Evolutionary conservation across 441 rosid species (phyloP).

Genomic region (Theobroma grandiflorum): DNA sequence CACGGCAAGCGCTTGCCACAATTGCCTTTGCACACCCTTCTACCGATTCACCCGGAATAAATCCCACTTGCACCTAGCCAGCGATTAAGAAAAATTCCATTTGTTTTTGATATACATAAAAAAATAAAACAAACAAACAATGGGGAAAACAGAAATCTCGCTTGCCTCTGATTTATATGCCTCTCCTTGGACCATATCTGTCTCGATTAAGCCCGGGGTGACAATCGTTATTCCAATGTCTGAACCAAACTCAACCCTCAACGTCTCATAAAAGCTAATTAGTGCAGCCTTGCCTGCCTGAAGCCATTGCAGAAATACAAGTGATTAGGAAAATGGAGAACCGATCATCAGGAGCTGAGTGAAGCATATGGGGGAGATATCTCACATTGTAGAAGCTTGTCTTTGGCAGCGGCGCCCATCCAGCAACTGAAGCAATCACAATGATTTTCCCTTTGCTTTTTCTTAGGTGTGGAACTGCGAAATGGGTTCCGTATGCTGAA

Average conservation of each 20-base stretch:
- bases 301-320: neutral
- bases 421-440: slow-evolving; percentile 39
- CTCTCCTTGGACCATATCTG: slow-evolving; percentile 44
- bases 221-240: slow-evolving; percentile 58
- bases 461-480: slow-evolving; percentile 53
- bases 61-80: neutral
- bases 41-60: neutral
- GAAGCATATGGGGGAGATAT: neutral
- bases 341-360: neutral
- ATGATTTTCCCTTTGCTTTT: slow-evolving; percentile 52
- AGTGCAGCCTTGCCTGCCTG: slow-evolving; percentile 71
- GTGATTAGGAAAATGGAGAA: neutral
- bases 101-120: no score
- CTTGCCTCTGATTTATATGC: slow-evolving; percentile 21
- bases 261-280: slow-evolving; percentile 51
- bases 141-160: neutral
- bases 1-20: slow-evolving; percentile 47
- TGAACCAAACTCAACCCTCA: slow-evolving; percentile 51
- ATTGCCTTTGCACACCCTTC: slow-evolving; percentile 41
- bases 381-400: slow-evolving; percentile 46
- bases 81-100: neutral
- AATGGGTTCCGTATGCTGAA: slow-evolving; percentile 40
- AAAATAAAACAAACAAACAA: no score
- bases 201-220: slow-evolving; percentile 46
- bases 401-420: slow-evolving; percentile 39